Base-by-base conservation (phyloP, 495 filamentous ascomycete species). In the Hypoxylon rickii region DNA sequence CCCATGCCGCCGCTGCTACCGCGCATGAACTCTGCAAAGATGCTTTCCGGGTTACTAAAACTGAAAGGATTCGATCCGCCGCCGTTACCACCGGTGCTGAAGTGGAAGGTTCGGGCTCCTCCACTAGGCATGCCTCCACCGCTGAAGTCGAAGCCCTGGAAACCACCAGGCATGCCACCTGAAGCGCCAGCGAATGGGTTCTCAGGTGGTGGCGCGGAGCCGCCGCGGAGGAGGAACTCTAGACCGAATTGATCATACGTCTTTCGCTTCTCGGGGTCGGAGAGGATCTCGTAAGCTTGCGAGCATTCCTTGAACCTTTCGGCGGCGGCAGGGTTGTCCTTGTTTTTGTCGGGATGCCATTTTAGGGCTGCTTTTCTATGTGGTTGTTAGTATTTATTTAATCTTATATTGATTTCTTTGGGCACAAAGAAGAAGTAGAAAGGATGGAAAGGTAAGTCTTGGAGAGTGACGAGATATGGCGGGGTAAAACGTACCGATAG, bases 291-390 rank as follows among this genome's bases (percentile, higher is more conserved):
- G 76, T 96, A 98, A 38, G 94, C 94, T 74, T 97, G 93, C 1
- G 90, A 96, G 43, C 90, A 85, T 63, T 97, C 93, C 78, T 93
- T 93, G 74, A 98, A 98, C 65, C 89, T 95, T 59, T 97, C 93
- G 46, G 84, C 76, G 17, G 91, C 88, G 13, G 80, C 68, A 13
- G 91, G 86, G 61, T 94, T 89, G 71, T 95, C 87, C 69, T 92
- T 93, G 77, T 97, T 97, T 79, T 97, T 97, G 73, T 98, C 94
- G 0, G 94, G 94, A 67, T 98, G 94, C 67, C 84, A 86, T 77
- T 96, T 97, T 68, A 98, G 75, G 37, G 94, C 95, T 31, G 83
- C 80, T 79, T 94, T 95, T 57, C 90, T 92, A 58, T 48, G 51
- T 21, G 46, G 32, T 22, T 2, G 51, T 72, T 58, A 68, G 63